Evolutionary conservation across 1,284 basidiomycete species (phyloP).

Genomic region (Pyrrhoderma noxium): DNA sequence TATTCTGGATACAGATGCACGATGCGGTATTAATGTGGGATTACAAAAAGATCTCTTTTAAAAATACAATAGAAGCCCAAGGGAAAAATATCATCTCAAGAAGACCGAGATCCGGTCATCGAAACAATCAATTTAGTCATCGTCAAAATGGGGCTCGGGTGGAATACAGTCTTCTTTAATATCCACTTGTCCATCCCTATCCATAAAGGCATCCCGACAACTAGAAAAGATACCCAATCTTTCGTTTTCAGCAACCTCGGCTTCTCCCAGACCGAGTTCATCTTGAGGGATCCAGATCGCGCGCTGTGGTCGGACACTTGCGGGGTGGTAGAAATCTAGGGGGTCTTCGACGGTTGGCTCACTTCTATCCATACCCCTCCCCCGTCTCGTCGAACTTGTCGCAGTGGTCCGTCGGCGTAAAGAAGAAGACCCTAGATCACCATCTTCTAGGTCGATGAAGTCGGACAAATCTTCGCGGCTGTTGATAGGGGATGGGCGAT

Average conservation of each 20-base stretch:
- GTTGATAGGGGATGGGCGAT: no score
- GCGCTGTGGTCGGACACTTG: constrained; percentile 64
- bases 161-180: constrained; percentile 24
- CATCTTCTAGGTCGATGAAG: constrained; percentile 2
- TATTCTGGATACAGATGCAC: no score
- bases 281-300: constrained; percentile 80
- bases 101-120: no score
- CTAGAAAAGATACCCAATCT: constrained; percentile 54
- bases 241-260: constrained; percentile 53
- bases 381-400: constrained; percentile 4
- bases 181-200: constrained; percentile 63
- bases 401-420: not conserved
- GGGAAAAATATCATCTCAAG: no score
- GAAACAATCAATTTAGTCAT: no score
- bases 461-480: no score
- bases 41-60: no score
- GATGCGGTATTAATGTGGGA: no score
- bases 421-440: not conserved
- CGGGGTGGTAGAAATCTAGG: constrained; percentile 71
- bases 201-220: constrained; percentile 51
- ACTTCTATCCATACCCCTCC: constrained; percentile 19
- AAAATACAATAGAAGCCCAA: no score
- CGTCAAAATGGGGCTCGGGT: no score
- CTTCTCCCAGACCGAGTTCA: constrained; percentile 53
- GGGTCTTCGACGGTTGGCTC: constrained; percentile 6